Conservation (phyloP, 78 protist species). For the Dictyostelium intermedium region DNA sequence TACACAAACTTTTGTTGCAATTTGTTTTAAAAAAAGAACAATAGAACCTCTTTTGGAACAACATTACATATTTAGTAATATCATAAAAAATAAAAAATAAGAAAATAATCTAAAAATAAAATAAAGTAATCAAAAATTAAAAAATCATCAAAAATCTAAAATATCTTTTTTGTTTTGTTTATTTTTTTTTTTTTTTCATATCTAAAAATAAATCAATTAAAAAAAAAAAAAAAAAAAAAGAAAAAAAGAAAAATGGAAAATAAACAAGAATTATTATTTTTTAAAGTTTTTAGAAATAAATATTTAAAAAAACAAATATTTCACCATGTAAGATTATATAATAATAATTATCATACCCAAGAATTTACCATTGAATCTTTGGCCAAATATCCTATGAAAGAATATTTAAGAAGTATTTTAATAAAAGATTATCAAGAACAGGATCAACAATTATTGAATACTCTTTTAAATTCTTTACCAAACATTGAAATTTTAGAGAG, state of each 20-base stretch:
- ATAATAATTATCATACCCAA: background rate
- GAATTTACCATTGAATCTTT: background rate
- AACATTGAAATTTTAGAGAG: background rate
- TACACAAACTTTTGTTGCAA: background rate
- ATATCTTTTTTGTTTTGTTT: background rate
- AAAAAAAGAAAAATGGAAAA: background rate
- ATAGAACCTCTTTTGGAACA: background rate
- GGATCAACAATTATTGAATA: background rate
- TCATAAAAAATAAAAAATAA: background rate
- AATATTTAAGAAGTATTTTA: background rate
- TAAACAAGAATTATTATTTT: background rate
- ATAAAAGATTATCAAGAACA: background rate
- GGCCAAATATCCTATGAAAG: background rate
- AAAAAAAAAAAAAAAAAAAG: background rate
- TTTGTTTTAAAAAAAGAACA: background rate
- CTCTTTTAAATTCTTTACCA: background rate
- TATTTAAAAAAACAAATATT: background rate
- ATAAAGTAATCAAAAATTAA: background rate
- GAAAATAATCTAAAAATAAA: background rate
- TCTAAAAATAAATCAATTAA: no score
- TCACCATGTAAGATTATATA: background rate
- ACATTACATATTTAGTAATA: background rate
- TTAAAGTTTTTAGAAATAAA: background rate
- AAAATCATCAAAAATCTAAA: background rate
- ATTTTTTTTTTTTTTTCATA: background rate